Conservation (phyloP, 2,329 filamentous ascomycete genomes). For the Colletotrichum sp. region DNA sequence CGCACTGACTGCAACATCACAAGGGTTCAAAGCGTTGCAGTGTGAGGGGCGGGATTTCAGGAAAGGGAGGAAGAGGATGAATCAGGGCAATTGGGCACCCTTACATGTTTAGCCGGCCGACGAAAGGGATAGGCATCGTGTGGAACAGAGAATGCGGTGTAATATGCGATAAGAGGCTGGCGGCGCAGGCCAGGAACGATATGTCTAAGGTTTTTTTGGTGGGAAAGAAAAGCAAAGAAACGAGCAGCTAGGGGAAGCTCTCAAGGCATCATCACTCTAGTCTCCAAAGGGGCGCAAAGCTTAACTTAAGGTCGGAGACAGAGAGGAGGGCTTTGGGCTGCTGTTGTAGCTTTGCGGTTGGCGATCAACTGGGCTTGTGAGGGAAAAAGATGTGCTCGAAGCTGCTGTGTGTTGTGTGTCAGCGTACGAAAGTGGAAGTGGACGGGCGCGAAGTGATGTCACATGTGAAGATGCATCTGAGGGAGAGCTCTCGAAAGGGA, state of each 20-base stretch:
- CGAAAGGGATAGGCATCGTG: conserved; percentile 57
- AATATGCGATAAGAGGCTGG: not conserved
- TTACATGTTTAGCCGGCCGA: conserved; percentile 58
- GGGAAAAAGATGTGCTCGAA: not conserved
- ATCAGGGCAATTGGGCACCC: conserved; percentile 26
- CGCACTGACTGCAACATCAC: conserved; percentile 15
- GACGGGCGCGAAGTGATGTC: conserved; percentile 19
- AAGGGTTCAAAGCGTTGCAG: conserved; percentile 11
- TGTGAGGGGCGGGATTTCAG: not conserved
- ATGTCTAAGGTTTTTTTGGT: conserved; percentile 5
- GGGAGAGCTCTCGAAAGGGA: conserved; percentile 5
- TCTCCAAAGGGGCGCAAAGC: conserved; percentile 3
- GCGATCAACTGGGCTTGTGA: not conserved
- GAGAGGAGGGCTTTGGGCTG: not conserved
- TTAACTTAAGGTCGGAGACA: not conserved
- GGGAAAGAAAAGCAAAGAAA: conserved; percentile 3
- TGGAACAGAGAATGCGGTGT: not conserved
- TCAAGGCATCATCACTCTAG: conserved; percentile 9
- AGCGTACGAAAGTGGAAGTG: conserved; percentile 12
- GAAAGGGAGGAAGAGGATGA: not conserved
- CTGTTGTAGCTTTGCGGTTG: not conserved
- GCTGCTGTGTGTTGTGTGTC: not conserved
- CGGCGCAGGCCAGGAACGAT: conserved; percentile 12
- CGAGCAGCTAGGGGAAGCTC: not conserved
- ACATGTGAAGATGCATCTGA: conserved; percentile 18